These are phyloP conservation scores for Microcyclospora pomicola DNA, from an alignment of 2,329 filamentous ascomycete genomes.

Conservation along the genomic window DNA sequence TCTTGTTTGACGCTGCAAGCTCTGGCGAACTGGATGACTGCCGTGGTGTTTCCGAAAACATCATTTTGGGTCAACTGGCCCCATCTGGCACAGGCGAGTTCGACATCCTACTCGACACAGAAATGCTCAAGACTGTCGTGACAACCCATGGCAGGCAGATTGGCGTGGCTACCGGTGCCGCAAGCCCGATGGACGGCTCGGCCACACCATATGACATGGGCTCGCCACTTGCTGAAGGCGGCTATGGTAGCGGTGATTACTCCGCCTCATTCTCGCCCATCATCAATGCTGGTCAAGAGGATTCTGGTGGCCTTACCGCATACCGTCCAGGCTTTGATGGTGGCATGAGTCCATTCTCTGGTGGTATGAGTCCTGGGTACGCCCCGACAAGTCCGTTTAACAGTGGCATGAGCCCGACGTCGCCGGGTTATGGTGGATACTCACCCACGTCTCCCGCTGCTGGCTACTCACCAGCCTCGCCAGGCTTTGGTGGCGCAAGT, in stretches of 20 bases:
- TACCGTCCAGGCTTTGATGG: slow-evolving; percentile 53
- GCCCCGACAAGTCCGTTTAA: slow-evolving; percentile 28
- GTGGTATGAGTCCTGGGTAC: slow-evolving; percentile 26
- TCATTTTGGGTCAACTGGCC: slow-evolving; percentile 94
- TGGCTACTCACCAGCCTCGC: slow-evolving; percentile 21
- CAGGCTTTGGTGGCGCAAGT: slow-evolving; percentile 43
- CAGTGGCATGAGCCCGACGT: slow-evolving; percentile 57
- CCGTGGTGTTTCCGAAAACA: slow-evolving; percentile 94
- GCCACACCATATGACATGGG: slow-evolving; percentile 82
- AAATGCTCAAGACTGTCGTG: slow-evolving; percentile 93
- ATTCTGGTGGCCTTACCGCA: slow-evolving; percentile 43
- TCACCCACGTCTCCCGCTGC: slow-evolving; percentile 15
- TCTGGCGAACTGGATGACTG: slow-evolving; percentile 95
- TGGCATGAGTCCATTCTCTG: slow-evolving; percentile 55
- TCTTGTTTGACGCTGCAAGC: slow-evolving; percentile 86
- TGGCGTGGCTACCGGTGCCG: slow-evolving; percentile 67
- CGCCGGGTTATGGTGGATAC: slow-evolving; percentile 37
- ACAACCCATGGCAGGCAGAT: slow-evolving; percentile 44
- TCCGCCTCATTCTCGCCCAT: slow-evolving; percentile 61
- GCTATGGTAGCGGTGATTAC: slow-evolving; percentile 43
- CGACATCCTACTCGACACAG: slow-evolving; percentile 81
- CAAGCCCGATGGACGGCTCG: slow-evolving; percentile 55
- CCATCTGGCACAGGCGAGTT: slow-evolving; percentile 96
- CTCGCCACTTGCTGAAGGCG: slow-evolving; percentile 48
- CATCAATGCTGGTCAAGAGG: slow-evolving; percentile 45